These are phyloP conservation scores for Lachnellula hyalina DNA, from an alignment of 2,329 filamentous ascomycete species.

Conservation along the genomic window DNA sequence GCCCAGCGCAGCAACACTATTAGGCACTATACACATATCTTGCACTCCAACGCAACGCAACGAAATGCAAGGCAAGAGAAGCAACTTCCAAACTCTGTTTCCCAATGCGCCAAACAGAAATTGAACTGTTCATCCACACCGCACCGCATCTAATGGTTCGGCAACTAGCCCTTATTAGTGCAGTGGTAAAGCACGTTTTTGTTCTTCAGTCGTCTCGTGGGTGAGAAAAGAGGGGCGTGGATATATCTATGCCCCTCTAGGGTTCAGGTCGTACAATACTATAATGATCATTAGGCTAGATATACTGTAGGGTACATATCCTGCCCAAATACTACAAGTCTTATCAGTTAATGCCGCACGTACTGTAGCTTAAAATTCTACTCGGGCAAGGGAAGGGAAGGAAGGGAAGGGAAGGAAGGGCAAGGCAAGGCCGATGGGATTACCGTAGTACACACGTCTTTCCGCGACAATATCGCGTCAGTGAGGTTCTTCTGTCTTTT, in stretches of 20 bases:
- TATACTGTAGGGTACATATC: too few species aligned
- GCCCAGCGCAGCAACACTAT: too few species aligned
- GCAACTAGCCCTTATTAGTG: neutral
- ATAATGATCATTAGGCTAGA: too few species aligned
- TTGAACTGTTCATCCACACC: neutral
- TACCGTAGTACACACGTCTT: neutral
- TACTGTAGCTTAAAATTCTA: too few species aligned
- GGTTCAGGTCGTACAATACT: too few species aligned
- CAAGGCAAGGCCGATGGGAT: too few species aligned
- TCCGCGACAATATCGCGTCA: slow-evolving; percentile 8
- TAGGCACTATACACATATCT: too few species aligned
- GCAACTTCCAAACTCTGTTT: neutral
- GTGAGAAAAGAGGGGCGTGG: too few species aligned
- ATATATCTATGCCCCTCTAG: too few species aligned
- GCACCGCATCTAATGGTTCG: neutral
- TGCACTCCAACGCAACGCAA: neutral
- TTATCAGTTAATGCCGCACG: neutral
- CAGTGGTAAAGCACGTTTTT: neutral
- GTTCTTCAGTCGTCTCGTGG: neutral
- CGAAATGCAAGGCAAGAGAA: neutral
- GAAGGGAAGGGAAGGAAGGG: too few species aligned
- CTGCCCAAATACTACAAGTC: too few species aligned
- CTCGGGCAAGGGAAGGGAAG: too few species aligned
- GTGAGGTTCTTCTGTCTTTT: neutral
- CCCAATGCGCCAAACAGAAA: neutral